These are phyloP conservation scores for Termitomyces sp. DNA, from an alignment of 768 basidiomycete species.

Conservation along the genomic window DNA sequence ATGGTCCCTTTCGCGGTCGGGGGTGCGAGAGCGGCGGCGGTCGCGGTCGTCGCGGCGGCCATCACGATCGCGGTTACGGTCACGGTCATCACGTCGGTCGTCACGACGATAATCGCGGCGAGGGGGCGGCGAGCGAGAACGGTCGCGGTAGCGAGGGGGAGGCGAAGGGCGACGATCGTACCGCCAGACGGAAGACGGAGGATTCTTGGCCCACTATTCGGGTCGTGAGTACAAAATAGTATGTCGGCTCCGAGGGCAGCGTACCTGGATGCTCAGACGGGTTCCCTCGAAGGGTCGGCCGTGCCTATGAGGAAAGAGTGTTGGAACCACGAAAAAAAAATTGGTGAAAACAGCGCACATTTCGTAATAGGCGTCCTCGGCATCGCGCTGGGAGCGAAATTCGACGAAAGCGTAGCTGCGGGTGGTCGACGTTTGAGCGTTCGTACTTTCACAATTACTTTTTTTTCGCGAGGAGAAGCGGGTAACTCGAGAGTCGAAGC, in stretches of 20 bases:
- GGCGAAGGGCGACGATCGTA: conserved; percentile 57
- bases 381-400: conserved; percentile 73
- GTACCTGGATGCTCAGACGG: conserved; percentile 70
- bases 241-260: conserved; percentile 8
- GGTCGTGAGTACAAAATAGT: conserved; percentile 1
- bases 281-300: conserved; percentile 71
- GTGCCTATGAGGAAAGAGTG: conserved; percentile 48
- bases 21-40: conserved; percentile 45
- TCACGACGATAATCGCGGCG: conserved; percentile 34
- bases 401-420: conserved; percentile 86
- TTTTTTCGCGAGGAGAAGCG: conserved; percentile 32
- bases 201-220: conserved; percentile 76
- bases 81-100: conserved; percentile 36
- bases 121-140: conserved; percentile 45
- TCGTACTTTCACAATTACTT: conserved; percentile 34
- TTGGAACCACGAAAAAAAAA: neutral
- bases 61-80: conserved; percentile 35
- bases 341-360: conserved; percentile 47
- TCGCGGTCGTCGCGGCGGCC: conserved; percentile 33
- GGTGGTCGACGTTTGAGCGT: conserved; percentile 53
- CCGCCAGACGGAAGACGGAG: conserved; percentile 81
- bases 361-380: conserved; percentile 81
- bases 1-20: conserved; percentile 36
- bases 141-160: conserved; percentile 27
- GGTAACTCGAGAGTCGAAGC: conserved; percentile 13